These are phyloP conservation scores for Aspergillus carlsbadensis DNA, from an alignment of 495 filamentous ascomycete genomes.

Conservation along the genomic window DNA sequence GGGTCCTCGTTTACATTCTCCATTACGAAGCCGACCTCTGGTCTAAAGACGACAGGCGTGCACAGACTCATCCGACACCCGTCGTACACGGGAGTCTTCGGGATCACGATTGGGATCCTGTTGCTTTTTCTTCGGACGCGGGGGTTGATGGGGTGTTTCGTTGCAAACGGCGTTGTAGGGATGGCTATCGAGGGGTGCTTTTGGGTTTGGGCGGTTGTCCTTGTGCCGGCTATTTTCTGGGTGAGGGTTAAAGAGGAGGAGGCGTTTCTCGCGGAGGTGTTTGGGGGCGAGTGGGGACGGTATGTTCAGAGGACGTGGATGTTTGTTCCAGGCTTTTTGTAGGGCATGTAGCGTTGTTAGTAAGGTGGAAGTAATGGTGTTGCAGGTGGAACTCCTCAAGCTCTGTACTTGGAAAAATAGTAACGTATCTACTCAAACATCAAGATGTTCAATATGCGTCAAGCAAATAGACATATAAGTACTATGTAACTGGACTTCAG, in stretches of 20 bases:
- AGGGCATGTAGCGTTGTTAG: no score
- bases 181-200: background rate
- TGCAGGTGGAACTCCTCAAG: no score
- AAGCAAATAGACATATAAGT: no score
- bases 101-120: background rate
- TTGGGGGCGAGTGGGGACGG: background rate
- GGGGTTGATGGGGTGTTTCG: background rate
- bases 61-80: background rate
- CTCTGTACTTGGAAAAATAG: no score
- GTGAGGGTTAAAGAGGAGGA: background rate
- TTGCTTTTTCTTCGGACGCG: background rate
- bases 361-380: no score
- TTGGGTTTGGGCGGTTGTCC: background rate
- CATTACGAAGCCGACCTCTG: background rate
- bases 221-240: background rate
- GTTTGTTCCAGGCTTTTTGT: background rate
- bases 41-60: background rate
- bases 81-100: background rate
- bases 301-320: background rate
- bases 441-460: no score
- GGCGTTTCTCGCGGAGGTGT: background rate
- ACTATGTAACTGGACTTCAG: no score
- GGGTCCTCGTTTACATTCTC: conserved; percentile 3
- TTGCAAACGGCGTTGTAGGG: no score
- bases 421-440: no score